These are phyloP conservation scores for Alternaria incomplexa DNA, from an alignment of 2,329 filamentous ascomycete genomes.

Conservation along the genomic window DNA sequence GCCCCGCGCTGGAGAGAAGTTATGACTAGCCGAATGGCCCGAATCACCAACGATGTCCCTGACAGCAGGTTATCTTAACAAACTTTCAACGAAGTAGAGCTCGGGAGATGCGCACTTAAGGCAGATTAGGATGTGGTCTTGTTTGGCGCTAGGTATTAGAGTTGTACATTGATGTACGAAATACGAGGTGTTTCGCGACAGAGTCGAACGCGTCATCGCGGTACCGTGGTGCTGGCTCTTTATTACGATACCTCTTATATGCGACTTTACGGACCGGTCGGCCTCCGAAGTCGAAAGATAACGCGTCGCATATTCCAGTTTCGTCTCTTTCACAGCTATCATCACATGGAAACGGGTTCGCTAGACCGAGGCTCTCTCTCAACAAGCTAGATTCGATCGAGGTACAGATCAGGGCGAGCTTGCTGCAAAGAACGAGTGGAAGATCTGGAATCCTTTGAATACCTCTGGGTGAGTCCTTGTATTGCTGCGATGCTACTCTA, in stretches of 20 bases:
- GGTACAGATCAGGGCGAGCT: background rate
- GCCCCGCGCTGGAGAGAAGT: background rate
- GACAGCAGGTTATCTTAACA: background rate
- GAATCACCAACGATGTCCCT: background rate
- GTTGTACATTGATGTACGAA: background rate
- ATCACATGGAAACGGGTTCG: background rate
- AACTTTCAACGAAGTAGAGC: background rate
- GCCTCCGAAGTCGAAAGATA: too few species aligned
- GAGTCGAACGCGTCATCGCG: background rate
- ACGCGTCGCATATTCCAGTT: background rate
- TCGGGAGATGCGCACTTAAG: background rate
- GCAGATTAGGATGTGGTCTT: background rate
- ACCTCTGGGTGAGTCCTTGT: too few species aligned
- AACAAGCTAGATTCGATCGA: background rate
- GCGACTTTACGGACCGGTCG: background rate
- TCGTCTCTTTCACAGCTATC: background rate
- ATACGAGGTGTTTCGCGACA: background rate
- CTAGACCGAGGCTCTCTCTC: background rate
- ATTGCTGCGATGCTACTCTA: too few species aligned
- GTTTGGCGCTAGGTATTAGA: background rate
- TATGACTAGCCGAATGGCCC: background rate
- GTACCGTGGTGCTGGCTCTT: background rate
- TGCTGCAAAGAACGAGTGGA: background rate
- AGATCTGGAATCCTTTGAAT: background rate
- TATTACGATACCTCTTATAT: background rate